phyloP scores from a whole-genome alignment of 345 rosid genomes.

The Ailanthus altissimus region DNA sequence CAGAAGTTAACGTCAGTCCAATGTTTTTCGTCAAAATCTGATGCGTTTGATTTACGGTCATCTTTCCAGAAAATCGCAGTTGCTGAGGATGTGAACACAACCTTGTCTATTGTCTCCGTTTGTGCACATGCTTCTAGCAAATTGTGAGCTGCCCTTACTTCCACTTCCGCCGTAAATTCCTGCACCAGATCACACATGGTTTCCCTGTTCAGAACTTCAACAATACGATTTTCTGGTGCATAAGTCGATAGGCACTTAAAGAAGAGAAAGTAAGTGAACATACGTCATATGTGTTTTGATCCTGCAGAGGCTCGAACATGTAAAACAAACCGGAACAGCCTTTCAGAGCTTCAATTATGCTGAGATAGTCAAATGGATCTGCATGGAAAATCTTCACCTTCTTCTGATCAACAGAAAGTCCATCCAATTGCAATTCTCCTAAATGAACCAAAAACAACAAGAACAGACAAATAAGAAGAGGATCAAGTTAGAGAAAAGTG shows the following conservation, averaged over 20 bases:
- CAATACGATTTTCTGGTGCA: too few relatives aligned
- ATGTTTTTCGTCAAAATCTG: slow-evolving; percentile 40
- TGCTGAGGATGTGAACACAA: slow-evolving; percentile 51
- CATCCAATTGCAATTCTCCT: slow-evolving; percentile 29
- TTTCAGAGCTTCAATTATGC: slow-evolving; percentile 43
- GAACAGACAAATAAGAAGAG: too few relatives aligned
- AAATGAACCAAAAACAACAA: not conserved
- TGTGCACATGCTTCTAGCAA: slow-evolving; percentile 61
- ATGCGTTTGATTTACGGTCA: slow-evolving; percentile 24
- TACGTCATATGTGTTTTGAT: slow-evolving; percentile 46
- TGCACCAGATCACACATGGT: slow-evolving; percentile 2
- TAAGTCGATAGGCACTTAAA: not conserved
- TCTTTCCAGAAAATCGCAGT: slow-evolving; percentile 48
- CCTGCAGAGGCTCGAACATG: slow-evolving; percentile 43
- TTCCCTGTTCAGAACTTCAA: too few relatives aligned
- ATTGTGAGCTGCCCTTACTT: slow-evolving; percentile 58
- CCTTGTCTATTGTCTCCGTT: slow-evolving; percentile 46
- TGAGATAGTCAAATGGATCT: slow-evolving; percentile 50
- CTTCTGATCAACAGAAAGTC: slow-evolving; percentile 20
- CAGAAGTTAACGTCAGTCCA: slow-evolving; percentile 48
- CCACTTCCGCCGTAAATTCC: slow-evolving; percentile 52
- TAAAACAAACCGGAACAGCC: slow-evolving; percentile 53
- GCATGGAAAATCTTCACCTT: slow-evolving; percentile 41
- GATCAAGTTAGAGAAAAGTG: not conserved
- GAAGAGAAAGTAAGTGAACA: not conserved